Base-by-base conservation (phyloP, 768 basidiomycete species). In the Boletus insuetus region DNA sequence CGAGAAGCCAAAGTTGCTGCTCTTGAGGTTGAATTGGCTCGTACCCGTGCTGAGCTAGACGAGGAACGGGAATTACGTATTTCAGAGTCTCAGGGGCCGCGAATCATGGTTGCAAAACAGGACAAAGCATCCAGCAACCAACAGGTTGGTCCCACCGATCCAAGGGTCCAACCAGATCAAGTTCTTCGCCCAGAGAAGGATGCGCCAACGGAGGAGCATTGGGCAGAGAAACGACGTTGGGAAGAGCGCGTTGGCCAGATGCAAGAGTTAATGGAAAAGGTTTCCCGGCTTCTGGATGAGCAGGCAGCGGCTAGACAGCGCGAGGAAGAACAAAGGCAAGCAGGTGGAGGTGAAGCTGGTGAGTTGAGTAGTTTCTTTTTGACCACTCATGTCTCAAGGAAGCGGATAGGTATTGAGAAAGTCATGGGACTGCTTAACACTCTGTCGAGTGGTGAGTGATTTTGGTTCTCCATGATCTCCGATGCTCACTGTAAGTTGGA, bases 131-230 rank as follows among this genome's bases (percentile, higher is more conserved):
- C 88, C 39, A 76, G 82, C 34, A 74, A 68, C 38, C 89, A 91
- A 60, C 69, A 93, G 13, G 73, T 67, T 6, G 89, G 92, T 55
- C 82, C 93, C 58, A 86, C 89, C 1, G 85, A 86, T 58, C n/a
- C n/a, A n/a, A 66, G 89, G 49, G 75, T 92, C 14, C 83, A 87
- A 52, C 83, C 86, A 53, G 85, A 89, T 52, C 75, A 80, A 1
- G 79, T 83, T 31, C 76, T 79, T 47, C 78, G 79, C 35, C 79
- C 82, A 32, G 72, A 76, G 60, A 88, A 90, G 74, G 84, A 77
- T 53, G 76, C 78, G 14, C 53, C 80, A 17, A 77, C 78, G 73
- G 86, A 91, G 17, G 73, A 81, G 39, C 79, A 84, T 34, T 89
- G 81, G 77, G 75, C 74, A 8, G 82, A 84, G 57, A 91, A 91